Conservation (phyloP, 208 protist species). For the Giardia muris region DNA sequence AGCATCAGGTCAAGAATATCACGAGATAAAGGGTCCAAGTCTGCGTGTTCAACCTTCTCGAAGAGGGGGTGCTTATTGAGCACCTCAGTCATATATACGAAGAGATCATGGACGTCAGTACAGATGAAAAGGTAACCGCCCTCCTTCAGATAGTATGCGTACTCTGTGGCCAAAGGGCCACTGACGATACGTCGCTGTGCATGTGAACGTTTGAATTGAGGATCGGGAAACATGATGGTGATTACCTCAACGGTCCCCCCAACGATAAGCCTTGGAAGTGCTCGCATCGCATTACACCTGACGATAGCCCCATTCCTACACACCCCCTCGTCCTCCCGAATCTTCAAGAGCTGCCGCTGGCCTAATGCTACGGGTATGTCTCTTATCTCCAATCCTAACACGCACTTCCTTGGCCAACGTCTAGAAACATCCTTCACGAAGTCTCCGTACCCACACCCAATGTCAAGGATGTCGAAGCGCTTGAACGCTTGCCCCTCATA, state of each 20-base stretch:
- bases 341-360: not conserved
- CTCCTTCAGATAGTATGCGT: not conserved
- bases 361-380: constrained; percentile 2
- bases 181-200: not conserved
- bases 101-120: constrained; percentile 12
- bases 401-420: no score
- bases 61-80: not conserved
- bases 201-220: constrained; percentile 28
- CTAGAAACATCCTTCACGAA: not conserved
- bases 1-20: not conserved
- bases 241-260: not conserved
- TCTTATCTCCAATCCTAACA: constrained; percentile 9
- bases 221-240: constrained; percentile 27
- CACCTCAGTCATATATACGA: not conserved
- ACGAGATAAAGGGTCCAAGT: not conserved
- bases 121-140: not conserved
- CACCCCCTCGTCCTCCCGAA: not conserved
- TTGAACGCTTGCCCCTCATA: not conserved
- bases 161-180: not conserved
- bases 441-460: constrained; percentile 28
- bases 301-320: not conserved
- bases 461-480: not conserved
- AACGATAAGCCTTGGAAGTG: not conserved
- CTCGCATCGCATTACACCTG: constrained; percentile 7
- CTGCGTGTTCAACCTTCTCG: not conserved